Evolutionary conservation across 768 basidiomycete genomes (phyloP), one percentile per base, ranked within the genome.

Genomic region (Podaxis sp.): DNA sequence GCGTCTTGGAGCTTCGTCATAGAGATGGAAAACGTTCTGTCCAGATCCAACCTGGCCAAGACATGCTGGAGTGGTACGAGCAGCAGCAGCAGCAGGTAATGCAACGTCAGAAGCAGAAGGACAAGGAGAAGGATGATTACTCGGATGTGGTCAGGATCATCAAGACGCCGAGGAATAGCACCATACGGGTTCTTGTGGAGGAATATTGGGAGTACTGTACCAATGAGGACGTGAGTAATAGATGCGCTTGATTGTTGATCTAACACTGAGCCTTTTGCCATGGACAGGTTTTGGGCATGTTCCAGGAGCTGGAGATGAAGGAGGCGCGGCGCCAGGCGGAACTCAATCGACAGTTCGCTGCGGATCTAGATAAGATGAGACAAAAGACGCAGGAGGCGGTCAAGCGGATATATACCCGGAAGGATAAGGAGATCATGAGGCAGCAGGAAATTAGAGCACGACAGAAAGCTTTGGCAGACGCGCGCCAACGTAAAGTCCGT

Each of bases 131-230:
- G 48, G 48, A 51, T 0, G 37, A 59, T 5, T 59, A 37, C 12
- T 36, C 33, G n/a, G 49, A 59, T 15, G 58, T 51, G 13, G 24
- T 59, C 2, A 17, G 49, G 20, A 38, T 59, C 6, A 24, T 59
- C 22, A 59, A 59, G 58, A 38, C 49, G 22, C 58, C 58, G 15
- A 59, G 22, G 36, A 59, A 59, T 24, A 37, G 13, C 15, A 59
- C 58, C 2, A 8, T 59, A 2, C 48, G 37, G 20, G 8, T 41
- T 6, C 58, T 59, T 13, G 58, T 59, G 11, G 36, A 59, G 6
- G 30, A 59, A 17, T 59, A 37, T 30, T 59, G 58, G 58, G 11
- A 11, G 2, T 26, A 50, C 3, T 20, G 20, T 5, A 24, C 15
- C 12, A 51, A 20, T 11, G 48, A 36, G 24, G 36, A 51, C 13